These are phyloP conservation scores for Sequoia sempervirens DNA, from an alignment of 75 land plant species.

Conservation along the genomic window DNA sequence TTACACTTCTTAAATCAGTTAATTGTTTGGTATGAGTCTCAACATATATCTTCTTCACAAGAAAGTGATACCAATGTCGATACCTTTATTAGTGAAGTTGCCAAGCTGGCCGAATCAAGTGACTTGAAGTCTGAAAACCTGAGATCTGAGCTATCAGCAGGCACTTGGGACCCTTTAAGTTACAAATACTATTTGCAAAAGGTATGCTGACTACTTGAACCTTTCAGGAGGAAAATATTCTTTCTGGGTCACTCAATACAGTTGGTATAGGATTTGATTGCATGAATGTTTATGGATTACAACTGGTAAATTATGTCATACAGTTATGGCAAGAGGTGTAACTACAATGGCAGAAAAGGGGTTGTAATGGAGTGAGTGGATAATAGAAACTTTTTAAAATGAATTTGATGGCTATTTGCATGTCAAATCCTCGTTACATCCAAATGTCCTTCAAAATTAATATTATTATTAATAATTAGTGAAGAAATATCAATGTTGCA, in stretches of 20 bases:
- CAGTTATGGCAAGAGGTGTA: not conserved
- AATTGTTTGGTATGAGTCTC: conserved; percentile 33
- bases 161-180: conserved; percentile 15
- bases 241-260: not conserved
- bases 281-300: not conserved
- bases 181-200: conserved; percentile 24
- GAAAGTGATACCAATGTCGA: conserved; percentile 25
- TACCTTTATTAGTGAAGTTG: conserved; percentile 44
- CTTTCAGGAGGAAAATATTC: not conserved
- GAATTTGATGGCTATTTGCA: too few relatives aligned
- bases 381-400: too few relatives aligned
- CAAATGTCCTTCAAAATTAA: too few relatives aligned
- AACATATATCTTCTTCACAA: conserved; percentile 19
- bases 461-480: too few relatives aligned
- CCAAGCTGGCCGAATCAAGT: conserved; percentile 58
- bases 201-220: conserved; percentile 23
- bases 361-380: too few relatives aligned
- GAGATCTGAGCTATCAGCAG: conserved; percentile 28
- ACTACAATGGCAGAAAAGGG: too few relatives aligned
- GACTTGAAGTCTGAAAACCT: conserved; percentile 41
- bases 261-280: not conserved
- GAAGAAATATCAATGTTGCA: too few relatives aligned
- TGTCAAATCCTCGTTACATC: too few relatives aligned
- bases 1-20: conserved; percentile 28
- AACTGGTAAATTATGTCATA: not conserved